phyloP scores from a whole-genome alignment of 2,329 filamentous ascomycete species.

The Microsporum ferrugineum region DNA sequence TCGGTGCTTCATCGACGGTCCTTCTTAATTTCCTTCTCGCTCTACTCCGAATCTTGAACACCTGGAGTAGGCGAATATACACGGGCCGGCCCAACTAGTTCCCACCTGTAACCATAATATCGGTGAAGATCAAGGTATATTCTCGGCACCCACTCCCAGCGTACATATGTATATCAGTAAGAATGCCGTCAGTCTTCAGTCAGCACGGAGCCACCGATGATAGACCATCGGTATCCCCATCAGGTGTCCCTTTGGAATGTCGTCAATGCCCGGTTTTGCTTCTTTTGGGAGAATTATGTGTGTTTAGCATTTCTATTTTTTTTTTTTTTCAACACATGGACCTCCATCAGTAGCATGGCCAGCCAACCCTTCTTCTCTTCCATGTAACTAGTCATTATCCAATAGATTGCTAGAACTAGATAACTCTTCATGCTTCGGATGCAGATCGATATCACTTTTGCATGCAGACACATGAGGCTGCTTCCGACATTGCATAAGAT shows the following conservation, averaged over 20 bases:
- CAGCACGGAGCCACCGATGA: not conserved
- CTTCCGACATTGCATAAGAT: not conserved
- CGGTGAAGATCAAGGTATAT: not conserved
- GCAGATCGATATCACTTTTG: not conserved
- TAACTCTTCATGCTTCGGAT: slow-evolving; percentile 1
- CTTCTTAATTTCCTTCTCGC: not conserved
- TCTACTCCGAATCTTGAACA: too few species aligned
- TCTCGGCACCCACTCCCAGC: not conserved
- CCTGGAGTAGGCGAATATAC: not conserved
- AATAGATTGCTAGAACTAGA: not conserved
- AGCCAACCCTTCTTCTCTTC: not conserved
- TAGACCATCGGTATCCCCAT: not conserved
- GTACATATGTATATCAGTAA: not conserved
- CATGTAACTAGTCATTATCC: not conserved
- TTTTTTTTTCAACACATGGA: not conserved
- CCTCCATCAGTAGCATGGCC: not conserved
- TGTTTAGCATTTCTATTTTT: not conserved
- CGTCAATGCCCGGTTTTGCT: not conserved
- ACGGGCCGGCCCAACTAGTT: slow-evolving; percentile 3
- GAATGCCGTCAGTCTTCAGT: not conserved
- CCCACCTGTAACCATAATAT: not conserved
- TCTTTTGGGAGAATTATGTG: not conserved
- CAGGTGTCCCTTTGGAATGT: not conserved
- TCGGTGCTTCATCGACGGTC: not conserved
- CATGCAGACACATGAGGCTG: not conserved